Conservation (phyloP, 2,329 filamentous ascomycete genomes). For the Elsinoe arachidis region DNA sequence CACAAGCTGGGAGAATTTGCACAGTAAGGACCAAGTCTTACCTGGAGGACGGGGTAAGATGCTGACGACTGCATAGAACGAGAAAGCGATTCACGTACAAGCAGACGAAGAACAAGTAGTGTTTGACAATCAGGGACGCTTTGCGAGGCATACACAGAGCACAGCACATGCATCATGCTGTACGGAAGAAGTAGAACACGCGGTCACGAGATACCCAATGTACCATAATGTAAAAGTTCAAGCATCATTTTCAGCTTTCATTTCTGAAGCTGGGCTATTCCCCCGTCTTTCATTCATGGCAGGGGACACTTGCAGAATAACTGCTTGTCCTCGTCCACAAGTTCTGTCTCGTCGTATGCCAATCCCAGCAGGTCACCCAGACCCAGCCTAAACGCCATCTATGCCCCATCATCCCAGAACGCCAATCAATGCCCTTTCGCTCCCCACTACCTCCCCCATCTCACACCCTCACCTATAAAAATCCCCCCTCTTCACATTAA, state of each 20-base stretch:
- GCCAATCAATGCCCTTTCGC: background rate
- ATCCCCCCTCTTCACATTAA: constrained; percentile 94
- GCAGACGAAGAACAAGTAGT: constrained; percentile 60
- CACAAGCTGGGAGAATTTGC: constrained; percentile 92
- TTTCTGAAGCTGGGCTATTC: too few relatives aligned
- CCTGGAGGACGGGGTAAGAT: background rate
- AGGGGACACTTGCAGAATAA: background rate
- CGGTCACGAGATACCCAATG: constrained; percentile 8
- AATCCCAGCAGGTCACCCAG: background rate
- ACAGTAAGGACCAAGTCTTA: constrained; percentile 50
- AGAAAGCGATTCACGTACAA: constrained; percentile 61
- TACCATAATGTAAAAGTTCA: constrained; percentile 7
- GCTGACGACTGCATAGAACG: constrained; percentile 40
- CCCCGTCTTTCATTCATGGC: background rate
- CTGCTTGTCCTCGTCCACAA: background rate
- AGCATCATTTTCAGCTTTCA: background rate
- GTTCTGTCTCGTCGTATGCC: background rate
- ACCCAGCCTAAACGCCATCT: constrained; percentile 2
- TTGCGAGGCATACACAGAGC: background rate
- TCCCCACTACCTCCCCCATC: background rate
- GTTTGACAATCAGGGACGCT: background rate
- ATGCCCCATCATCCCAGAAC: background rate
- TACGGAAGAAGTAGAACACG: background rate
- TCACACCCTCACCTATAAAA: constrained; percentile 66
- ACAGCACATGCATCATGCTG: background rate